Conservation (phyloP, 345 rosid genomes). For the Turritis glabra region DNA sequence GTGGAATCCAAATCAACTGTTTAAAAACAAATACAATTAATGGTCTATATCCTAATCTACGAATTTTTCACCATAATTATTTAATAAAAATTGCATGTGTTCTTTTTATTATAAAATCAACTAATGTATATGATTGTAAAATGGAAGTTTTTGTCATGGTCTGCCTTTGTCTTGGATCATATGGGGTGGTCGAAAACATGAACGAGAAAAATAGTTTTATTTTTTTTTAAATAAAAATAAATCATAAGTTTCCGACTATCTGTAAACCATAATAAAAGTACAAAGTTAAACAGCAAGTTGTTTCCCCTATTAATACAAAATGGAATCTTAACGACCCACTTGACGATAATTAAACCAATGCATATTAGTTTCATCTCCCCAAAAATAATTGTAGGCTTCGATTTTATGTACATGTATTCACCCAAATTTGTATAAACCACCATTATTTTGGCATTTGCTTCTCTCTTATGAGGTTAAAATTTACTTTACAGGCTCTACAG, state of each 20-base stretch:
- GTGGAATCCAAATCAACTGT: background rate
- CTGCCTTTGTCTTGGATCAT: constrained; percentile 26
- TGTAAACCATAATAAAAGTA: constrained; percentile 20
- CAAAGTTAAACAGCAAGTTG: constrained; percentile 15
- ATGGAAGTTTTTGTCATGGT: constrained; percentile 17
- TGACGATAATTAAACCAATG: constrained; percentile 5
- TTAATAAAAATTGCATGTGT: background rate
- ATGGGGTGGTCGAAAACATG: constrained; percentile 17
- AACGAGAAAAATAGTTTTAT: background rate
- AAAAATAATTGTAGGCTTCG: background rate
- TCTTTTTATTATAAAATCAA: background rate
- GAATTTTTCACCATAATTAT: background rate
- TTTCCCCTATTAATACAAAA: constrained; percentile 13
- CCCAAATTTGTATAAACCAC: background rate
- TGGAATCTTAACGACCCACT: constrained; percentile 35
- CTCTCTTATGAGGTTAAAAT: background rate
- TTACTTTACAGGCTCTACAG: background rate
- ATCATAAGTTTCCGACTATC: background rate
- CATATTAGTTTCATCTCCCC: background rate
- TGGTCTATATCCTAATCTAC: constrained; percentile 9
- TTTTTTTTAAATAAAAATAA: background rate
- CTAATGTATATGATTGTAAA: constrained; percentile 15
- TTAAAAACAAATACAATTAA: background rate
- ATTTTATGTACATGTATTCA: background rate
- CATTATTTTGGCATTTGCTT: background rate